phyloP scores from a whole-genome alignment of 371 early-diverging fungal genomes.

The Vairimorpha ceranae region DNA sequence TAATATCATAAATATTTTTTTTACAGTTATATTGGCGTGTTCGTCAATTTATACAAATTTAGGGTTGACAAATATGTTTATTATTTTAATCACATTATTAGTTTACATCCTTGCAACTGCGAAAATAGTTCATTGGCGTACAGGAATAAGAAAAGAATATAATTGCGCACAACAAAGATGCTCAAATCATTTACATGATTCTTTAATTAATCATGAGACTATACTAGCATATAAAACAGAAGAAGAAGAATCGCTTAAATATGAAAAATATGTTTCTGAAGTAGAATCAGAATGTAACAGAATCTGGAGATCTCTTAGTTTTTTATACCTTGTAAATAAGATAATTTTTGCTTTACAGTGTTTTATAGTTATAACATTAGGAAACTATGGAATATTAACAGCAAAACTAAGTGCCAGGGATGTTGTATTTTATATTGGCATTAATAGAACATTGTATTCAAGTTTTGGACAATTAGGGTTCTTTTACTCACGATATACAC shows the following conservation, averaged over 20 bases:
- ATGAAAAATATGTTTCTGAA: constrained; percentile 34
- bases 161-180: constrained; percentile 45
- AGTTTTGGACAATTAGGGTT: constrained; percentile 53
- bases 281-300: constrained; percentile 23
- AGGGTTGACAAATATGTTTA: constrained; percentile 19
- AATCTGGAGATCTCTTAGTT: constrained; percentile 42
- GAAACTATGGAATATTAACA: constrained; percentile 18
- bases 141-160: constrained; percentile 41
- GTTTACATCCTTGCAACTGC: constrained; percentile 50
- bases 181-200: constrained; percentile 47
- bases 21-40: constrained; percentile 4
- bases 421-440: constrained; percentile 40
- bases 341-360: constrained; percentile 42
- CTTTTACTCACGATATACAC: constrained; percentile 54
- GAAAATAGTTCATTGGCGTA: constrained; percentile 56
- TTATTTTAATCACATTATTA: constrained; percentile 38
- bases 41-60: constrained; percentile 7
- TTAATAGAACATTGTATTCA: constrained; percentile 28
- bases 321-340: constrained; percentile 55
- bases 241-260: constrained; percentile 42
- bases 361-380: constrained; percentile 41
- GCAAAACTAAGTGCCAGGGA: constrained; percentile 29
- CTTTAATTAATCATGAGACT: constrained; percentile 55
- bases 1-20: constrained; percentile 43
- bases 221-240: constrained; percentile 51